Percentiles rank a stretch among this genome's conserved stretches.
phyloP scores from a whole-genome alignment of 75 land plant species.

The Azolla pinnata region DNA sequence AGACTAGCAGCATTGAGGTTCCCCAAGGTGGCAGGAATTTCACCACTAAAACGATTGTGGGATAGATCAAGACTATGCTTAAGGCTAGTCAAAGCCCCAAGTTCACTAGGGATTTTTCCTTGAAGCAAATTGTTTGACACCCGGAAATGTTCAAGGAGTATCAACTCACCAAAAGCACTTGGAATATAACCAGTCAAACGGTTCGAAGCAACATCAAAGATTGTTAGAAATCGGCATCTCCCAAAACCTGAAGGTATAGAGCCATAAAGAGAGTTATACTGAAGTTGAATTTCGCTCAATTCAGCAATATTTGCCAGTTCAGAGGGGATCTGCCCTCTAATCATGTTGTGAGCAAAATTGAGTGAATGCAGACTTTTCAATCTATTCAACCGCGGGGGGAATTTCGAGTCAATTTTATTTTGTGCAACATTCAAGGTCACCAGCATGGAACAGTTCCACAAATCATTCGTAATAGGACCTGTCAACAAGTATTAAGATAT shows the following conservation, averaged over 20 bases:
- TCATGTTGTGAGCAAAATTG: constrained; percentile 53
- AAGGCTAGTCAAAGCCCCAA: background rate
- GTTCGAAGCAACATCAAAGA: constrained; percentile 33
- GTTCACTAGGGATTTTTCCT: background rate
- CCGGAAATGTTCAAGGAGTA: constrained; percentile 13
- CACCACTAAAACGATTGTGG: constrained; percentile 6
- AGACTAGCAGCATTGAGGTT: background rate
- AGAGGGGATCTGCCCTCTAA: constrained; percentile 36
- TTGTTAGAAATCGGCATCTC: background rate
- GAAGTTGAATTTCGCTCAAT: constrained; percentile 36
- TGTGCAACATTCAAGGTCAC: background rate
- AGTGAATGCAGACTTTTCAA: constrained; percentile 48
- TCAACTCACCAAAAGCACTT: constrained; percentile 17
- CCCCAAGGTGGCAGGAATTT: constrained; percentile 6
- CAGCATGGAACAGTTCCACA: background rate
- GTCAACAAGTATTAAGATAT: background rate
- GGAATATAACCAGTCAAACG: constrained; percentile 33
- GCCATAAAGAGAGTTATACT: constrained; percentile 45
- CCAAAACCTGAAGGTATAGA: constrained; percentile 22
- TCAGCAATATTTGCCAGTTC: constrained; percentile 27
- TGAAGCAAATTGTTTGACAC: background rate
- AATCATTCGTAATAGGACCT: background rate
- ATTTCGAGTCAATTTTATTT: background rate
- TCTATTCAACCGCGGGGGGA: constrained; percentile 34
- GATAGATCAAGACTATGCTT: constrained; percentile 3